Evolutionary conservation across 139 green algal genomes (phyloP), one percentile per base, ranked within the genome.

Genomic region (Ulvella scutata): DNA sequence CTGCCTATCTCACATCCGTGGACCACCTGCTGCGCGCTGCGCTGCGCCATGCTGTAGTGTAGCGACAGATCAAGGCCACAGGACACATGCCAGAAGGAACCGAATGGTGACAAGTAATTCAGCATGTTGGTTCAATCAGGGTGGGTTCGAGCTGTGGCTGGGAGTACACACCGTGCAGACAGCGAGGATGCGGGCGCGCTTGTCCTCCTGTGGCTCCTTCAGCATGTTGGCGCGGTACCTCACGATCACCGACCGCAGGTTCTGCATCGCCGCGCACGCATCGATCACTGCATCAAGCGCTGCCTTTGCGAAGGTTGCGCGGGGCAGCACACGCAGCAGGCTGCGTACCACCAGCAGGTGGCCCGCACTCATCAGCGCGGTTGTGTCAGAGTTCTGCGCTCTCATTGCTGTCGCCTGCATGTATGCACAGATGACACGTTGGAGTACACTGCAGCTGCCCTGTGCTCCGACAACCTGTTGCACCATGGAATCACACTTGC

Each of bases 231-330:
- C 76, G 28, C 93, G 83, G 85, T 97, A 97, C 0, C 75, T 80
- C 43, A 82, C 79, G 40, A 98, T 97, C 26, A 88, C 91, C 79
- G 90, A 87, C 2, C 85, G 76, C 78, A 92, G 78, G 76, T 81
- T 79, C 78, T 88, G 88, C 82, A 94, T 91, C 31, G 83, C 85
- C 4, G 78, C 78, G 82, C 84, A 91, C 3, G 87, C 83, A 74
- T 97, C 91, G 26, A 97, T 86, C 17, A 91, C 88, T 0, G 73
- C 39, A 78, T 98, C 93, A 67, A 96, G 80, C 38, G 89, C 79
- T 2, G 74, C 74, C 84, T 96, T 96, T 78, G 80, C 87, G 43
- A 85, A 26, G n/a, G 44, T 72, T 21, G 29, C 51, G 72, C 77
- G 1, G 40, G 44, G 2, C 59, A 29, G 80, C 80, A 75, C 62